phyloP scores from a whole-genome alignment of 1,284 basidiomycete genomes.

The Malassezia psittaci region DNA sequence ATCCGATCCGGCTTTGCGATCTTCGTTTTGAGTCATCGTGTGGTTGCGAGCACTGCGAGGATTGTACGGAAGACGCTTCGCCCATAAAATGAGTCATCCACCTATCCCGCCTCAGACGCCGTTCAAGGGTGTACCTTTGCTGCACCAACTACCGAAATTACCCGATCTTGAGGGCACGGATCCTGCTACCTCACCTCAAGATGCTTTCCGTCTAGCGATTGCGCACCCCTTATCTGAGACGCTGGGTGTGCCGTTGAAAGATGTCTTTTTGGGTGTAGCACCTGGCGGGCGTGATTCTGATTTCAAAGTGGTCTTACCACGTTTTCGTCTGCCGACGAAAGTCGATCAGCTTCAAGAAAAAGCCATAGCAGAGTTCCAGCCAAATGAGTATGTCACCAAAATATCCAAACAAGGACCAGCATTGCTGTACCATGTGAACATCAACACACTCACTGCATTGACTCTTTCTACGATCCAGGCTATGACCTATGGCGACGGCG shows the following conservation, averaged over 20 bases:
- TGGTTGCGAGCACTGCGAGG: constrained; percentile 1
- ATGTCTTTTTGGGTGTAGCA: constrained; percentile 74
- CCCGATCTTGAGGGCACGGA: constrained; percentile 52
- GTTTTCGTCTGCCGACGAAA: constrained; percentile 78
- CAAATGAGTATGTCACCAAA: constrained; percentile 32
- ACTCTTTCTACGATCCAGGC: constrained; percentile 72
- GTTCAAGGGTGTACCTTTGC: constrained; percentile 50
- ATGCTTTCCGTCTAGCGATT: constrained; percentile 73
- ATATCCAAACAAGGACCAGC: constrained; percentile 36
- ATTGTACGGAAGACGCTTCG: not conserved
- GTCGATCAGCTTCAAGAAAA: constrained; percentile 66
- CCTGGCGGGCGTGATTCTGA: constrained; percentile 77
- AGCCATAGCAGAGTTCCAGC: constrained; percentile 56
- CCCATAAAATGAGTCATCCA: constrained; percentile 12
- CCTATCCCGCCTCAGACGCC: constrained; percentile 15
- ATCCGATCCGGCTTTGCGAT: not conserved
- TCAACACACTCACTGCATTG: constrained; percentile 60
- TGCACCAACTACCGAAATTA: constrained; percentile 41
- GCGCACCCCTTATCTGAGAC: constrained; percentile 66
- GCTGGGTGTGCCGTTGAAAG: constrained; percentile 52
- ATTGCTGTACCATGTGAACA: constrained; percentile 35
- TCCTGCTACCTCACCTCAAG: constrained; percentile 62
- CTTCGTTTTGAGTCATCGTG: constrained; percentile 4
- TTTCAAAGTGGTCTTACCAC: constrained; percentile 79
- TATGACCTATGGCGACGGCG: constrained; percentile 55